These are phyloP conservation scores for Komagataea norvegica DNA, from an alignment of 1,139 yeast species.

Conservation along the genomic window DNA sequence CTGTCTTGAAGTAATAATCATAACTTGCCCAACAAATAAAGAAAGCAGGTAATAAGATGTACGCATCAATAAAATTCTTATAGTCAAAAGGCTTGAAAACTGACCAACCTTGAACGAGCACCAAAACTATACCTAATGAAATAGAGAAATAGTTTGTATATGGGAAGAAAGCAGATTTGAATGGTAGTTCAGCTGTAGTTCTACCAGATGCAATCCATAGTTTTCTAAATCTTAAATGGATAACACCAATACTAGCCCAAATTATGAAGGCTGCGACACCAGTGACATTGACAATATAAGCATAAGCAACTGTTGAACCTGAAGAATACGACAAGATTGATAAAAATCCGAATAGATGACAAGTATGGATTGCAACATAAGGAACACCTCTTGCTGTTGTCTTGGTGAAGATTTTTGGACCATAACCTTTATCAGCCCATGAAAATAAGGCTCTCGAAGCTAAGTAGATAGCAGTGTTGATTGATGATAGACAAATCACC, in stretches of 20 bases:
- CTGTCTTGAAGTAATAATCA: conserved; percentile 23
- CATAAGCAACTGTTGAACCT: conserved; percentile 55
- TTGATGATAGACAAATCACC: conserved; percentile 54
- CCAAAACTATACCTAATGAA: conserved; percentile 18
- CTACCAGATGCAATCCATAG: conserved; percentile 58
- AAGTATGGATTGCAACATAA: conserved; percentile 34
- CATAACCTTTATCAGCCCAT: conserved; percentile 51
- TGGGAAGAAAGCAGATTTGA: conserved; percentile 11
- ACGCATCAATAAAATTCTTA: conserved; percentile 25
- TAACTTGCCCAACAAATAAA: conserved; percentile 22
- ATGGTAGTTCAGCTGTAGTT: conserved; percentile 7
- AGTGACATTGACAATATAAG: conserved; percentile 75
- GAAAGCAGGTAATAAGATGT: conserved; percentile 25
- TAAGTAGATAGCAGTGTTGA: conserved; percentile 50
- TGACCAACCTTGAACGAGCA: conserved; percentile 27
- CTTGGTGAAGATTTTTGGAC: conserved; percentile 47
- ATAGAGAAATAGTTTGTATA: conserved; percentile 17
- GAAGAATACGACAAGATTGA: conserved; percentile 44
- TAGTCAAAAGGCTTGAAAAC: conserved; percentile 26
- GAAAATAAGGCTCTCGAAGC: conserved; percentile 56
- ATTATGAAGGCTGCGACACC: conserved; percentile 79
- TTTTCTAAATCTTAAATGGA: conserved; percentile 69
- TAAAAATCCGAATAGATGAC: conserved; percentile 45
- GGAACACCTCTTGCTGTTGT: conserved; percentile 38
- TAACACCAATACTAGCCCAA: conserved; percentile 71